These are phyloP conservation scores for Geum urbanum DNA, from an alignment of 306 rosid species.

Conservation along the genomic window DNA sequence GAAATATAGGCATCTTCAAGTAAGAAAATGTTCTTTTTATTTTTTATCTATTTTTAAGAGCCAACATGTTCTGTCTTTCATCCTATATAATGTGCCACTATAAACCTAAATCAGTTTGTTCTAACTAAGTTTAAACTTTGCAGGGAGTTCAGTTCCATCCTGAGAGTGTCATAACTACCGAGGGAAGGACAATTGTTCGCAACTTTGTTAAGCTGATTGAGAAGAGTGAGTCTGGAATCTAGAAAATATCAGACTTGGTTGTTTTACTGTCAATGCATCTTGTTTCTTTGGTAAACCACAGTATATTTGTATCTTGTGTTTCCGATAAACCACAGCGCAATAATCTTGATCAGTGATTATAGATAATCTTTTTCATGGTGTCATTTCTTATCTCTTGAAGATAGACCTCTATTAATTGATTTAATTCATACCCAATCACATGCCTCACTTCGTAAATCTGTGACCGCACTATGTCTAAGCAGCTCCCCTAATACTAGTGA, in stretches of 20 bases:
- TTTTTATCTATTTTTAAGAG: not conserved
- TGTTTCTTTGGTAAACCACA: too few species aligned
- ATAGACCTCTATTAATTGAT: not conserved
- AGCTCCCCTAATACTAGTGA: too few species aligned
- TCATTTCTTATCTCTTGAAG: not conserved
- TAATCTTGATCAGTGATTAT: too few species aligned
- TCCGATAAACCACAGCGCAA: too few species aligned
- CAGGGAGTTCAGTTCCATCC: conserved; percentile 99
- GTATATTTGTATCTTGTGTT: too few species aligned
- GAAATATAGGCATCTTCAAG: conserved; percentile 72
- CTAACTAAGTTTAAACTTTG: conserved; percentile 18
- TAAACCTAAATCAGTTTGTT: not conserved
- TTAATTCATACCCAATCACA: not conserved
- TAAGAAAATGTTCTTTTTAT: conserved; percentile 28
- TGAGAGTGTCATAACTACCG: conserved; percentile 79
- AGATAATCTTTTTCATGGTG: too few species aligned
- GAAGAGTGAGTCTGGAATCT: conserved; percentile 45
- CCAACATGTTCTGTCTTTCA: not conserved
- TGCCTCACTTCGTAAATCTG: not conserved
- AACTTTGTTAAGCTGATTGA: conserved; percentile 67
- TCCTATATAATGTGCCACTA: not conserved
- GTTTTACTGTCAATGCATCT: too few species aligned
- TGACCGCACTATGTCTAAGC: not conserved
- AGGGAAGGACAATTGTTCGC: conserved; percentile 61
- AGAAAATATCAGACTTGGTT: conserved; percentile 10